Conservation (phyloP, 2,329 filamentous ascomycete genomes). For the Neonectria neomacrospora region DNA sequence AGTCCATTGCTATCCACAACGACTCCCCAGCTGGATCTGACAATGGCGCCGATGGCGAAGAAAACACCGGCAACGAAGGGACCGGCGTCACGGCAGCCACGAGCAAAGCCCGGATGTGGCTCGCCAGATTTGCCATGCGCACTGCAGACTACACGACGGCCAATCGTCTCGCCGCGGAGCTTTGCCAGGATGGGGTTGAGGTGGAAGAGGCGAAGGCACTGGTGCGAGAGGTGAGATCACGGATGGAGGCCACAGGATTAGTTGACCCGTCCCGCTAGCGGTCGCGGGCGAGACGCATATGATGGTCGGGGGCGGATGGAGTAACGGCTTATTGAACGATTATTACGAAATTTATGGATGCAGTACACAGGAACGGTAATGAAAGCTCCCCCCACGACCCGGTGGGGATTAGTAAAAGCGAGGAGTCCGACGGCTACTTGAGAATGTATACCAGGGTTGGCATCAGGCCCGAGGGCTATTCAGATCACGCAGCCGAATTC, state of each 20-base stretch:
- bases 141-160: conserved; percentile 80
- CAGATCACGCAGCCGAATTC: background rate
- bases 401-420: background rate
- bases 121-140: conserved; percentile 83
- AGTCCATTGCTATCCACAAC: conserved; percentile 66
- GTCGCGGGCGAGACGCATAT: conserved; percentile 21
- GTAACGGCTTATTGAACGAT: conserved; percentile 6
- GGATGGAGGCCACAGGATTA: conserved; percentile 67
- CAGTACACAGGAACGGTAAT: background rate
- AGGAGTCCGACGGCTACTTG: background rate
- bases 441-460: background rate
- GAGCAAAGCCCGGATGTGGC: conserved; percentile 92
- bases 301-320: background rate
- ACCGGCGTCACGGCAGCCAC: conserved; percentile 92
- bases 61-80: conserved; percentile 59
- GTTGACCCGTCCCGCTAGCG: conserved; percentile 42
- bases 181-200: conserved; percentile 95
- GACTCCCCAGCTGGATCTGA: conserved; percentile 59
- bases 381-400: background rate
- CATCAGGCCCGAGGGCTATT: no score
- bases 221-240: conserved; percentile 84
- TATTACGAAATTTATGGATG: conserved; percentile 23
- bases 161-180: conserved; percentile 84
- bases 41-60: conserved; percentile 50
- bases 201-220: conserved; percentile 97